Evolutionary conservation across 306 rosid genomes (phyloP).

Genomic region (Luffa aegyptiaca): DNA sequence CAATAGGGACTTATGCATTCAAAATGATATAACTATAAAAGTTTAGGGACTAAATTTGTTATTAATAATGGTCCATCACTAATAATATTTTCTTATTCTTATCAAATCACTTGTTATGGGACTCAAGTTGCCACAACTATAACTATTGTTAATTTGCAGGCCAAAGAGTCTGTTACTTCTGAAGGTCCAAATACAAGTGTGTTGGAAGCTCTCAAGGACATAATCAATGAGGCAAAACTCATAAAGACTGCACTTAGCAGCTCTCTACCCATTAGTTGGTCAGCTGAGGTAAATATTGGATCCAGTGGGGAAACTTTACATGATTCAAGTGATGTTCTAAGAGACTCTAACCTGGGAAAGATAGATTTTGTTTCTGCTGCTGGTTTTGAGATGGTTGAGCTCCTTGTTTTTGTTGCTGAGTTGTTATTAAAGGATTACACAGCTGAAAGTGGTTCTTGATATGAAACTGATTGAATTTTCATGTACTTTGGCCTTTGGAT

Average conservation of each 20-base stretch:
- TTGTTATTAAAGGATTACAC: slow-evolving; percentile 36
- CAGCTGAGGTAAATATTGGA: slow-evolving; percentile 45
- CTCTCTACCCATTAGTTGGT: slow-evolving; percentile 86
- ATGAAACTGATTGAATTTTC: background rate
- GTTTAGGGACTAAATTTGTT: background rate
- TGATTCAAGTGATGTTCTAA: slow-evolving; percentile 19
- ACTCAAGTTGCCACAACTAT: background rate
- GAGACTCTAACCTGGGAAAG: slow-evolving; percentile 40
- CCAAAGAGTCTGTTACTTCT: slow-evolving; percentile 34
- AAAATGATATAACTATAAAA: background rate
- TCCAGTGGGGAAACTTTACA: slow-evolving; percentile 18
- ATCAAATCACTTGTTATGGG: background rate
- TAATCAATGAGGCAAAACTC: slow-evolving; percentile 62
- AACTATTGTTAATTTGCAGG: slow-evolving; percentile 33
- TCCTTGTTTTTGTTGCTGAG: slow-evolving; percentile 64
- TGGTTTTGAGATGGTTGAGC: slow-evolving; percentile 98
- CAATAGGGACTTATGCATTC: background rate
- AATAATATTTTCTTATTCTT: background rate
- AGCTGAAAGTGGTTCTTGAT: slow-evolving; percentile 18
- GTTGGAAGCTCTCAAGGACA: slow-evolving; percentile 37
- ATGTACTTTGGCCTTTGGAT: background rate
- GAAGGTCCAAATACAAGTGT: slow-evolving; percentile 27
- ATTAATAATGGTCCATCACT: background rate
- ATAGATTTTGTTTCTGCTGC: slow-evolving; percentile 65
- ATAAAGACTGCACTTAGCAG: slow-evolving; percentile 85